Percentiles rank a stretch among this genome's conserved stretches.
Conservation (phyloP, 345 rosid genomes). For the Boechera stricta region DNA sequence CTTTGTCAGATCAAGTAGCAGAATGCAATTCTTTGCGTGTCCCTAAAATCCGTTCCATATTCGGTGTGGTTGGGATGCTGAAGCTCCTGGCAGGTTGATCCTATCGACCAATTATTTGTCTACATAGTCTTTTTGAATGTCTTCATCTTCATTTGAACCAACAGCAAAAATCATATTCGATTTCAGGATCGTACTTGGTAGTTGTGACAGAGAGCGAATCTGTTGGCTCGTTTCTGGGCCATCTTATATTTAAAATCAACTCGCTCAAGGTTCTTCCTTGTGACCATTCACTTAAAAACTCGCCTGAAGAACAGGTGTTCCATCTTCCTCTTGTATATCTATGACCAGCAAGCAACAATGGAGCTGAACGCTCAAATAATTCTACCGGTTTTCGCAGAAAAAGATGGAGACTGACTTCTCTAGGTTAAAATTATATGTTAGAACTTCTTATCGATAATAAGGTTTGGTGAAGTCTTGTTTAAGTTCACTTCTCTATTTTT, state of each 20-base stretch:
- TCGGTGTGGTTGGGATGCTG: slow-evolving; percentile 85
- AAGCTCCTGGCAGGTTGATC: slow-evolving; percentile 81
- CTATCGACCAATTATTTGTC: neutral
- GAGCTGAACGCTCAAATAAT: slow-evolving; percentile 21
- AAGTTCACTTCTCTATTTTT: slow-evolving; percentile 27
- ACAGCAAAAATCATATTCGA: neutral
- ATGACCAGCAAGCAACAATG: neutral
- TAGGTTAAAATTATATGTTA: slow-evolving; percentile 79
- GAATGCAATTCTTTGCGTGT: slow-evolving; percentile 76
- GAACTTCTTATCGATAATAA: slow-evolving; percentile 89
- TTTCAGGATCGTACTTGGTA: slow-evolving; percentile 81
- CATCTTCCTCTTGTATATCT: neutral
- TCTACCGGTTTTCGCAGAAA: slow-evolving; percentile 58
- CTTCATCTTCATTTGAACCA: slow-evolving; percentile 1
- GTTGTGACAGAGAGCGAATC: slow-evolving; percentile 78
- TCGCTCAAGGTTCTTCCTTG: slow-evolving; percentile 89
- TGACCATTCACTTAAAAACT: slow-evolving; percentile 72
- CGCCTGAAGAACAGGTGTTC: slow-evolving; percentile 78
- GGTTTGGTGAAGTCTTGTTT: slow-evolving; percentile 54
- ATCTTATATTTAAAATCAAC: slow-evolving; percentile 74
- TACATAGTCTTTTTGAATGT: slow-evolving; percentile 9
- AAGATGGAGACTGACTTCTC: slow-evolving; percentile 83
- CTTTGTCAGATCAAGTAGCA: slow-evolving; percentile 62
- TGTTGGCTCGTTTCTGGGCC: slow-evolving; percentile 83
- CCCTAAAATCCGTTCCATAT: slow-evolving; percentile 79